phyloP scores from a whole-genome alignment of 2,329 filamentous ascomycete species.

The Alternaria gansuensis region DNA sequence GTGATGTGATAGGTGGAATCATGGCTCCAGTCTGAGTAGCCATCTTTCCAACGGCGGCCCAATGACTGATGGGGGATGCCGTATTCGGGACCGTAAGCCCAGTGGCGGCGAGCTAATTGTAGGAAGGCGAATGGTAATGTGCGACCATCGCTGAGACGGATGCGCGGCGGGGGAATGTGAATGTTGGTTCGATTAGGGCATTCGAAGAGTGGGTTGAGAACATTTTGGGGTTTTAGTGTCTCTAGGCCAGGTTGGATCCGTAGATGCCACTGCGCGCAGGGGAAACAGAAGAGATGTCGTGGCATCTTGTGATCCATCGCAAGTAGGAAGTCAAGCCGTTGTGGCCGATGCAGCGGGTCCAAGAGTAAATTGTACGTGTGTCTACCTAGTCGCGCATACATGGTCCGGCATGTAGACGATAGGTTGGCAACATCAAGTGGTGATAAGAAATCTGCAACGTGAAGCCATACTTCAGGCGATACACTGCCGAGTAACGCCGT shows the following conservation, averaged over 20 bases:
- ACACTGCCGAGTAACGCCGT: constrained; percentile 32
- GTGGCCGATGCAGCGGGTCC: constrained; percentile 55
- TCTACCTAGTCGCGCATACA: constrained; percentile 37
- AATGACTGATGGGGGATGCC: constrained; percentile 51
- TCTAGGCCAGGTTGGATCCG: constrained; percentile 64
- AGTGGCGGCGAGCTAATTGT: constrained; percentile 64
- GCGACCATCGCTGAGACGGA: constrained; percentile 61
- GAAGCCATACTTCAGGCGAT: constrained; percentile 41
- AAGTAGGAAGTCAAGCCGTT: constrained; percentile 62
- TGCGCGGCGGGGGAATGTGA: constrained; percentile 62
- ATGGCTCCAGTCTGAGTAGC: constrained; percentile 63
- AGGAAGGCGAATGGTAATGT: constrained; percentile 67
- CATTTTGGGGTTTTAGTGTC: constrained; percentile 61
- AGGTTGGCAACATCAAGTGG: constrained; percentile 42
- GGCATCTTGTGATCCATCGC: constrained; percentile 62
- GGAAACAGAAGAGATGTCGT: constrained; percentile 67
- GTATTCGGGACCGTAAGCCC: constrained; percentile 57
- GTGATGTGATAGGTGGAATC: constrained; percentile 63
- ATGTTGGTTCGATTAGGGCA: constrained; percentile 64
- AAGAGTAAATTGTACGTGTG: constrained; percentile 35
- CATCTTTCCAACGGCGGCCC: constrained; percentile 63
- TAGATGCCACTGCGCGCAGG: constrained; percentile 64
- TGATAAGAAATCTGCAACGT: constrained; percentile 38
- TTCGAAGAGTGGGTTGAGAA: constrained; percentile 65
- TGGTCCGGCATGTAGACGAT: constrained; percentile 42